phyloP scores from a whole-genome alignment of 768 basidiomycete species.

The Panaeolus cyanescens region DNA sequence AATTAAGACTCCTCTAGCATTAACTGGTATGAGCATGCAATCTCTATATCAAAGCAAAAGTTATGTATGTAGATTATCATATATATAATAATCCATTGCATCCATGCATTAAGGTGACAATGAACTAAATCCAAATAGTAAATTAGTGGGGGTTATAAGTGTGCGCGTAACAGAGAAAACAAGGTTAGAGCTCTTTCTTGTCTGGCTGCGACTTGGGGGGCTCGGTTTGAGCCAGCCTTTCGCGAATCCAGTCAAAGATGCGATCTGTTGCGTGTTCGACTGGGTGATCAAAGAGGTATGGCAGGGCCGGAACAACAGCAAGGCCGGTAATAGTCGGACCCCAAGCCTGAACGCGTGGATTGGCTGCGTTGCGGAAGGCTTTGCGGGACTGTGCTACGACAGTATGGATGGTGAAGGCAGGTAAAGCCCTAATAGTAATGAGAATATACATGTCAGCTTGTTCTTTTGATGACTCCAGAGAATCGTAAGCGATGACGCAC shows the following conservation, averaged over 20 bases:
- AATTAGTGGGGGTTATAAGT: not conserved
- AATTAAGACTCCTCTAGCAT: too few species aligned
- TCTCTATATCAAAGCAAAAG: not conserved
- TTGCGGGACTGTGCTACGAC: slow-evolving; percentile 75
- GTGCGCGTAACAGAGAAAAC: not conserved
- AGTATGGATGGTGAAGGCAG: slow-evolving; percentile 85
- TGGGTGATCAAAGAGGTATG: slow-evolving; percentile 79
- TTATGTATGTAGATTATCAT: not conserved
- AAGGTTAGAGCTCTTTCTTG: slow-evolving; percentile 30
- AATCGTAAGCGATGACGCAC: slow-evolving; percentile 37
- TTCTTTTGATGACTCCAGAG: not conserved
- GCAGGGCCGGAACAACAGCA: slow-evolving; percentile 71
- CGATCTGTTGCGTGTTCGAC: slow-evolving; percentile 71
- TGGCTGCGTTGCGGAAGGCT: slow-evolving; percentile 60
- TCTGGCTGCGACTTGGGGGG: slow-evolving; percentile 20
- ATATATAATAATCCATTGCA: slow-evolving; percentile 1
- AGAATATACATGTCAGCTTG: slow-evolving; percentile 1
- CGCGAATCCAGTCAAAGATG: slow-evolving; percentile 71
- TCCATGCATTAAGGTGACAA: not conserved
- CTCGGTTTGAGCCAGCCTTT: slow-evolving; percentile 43
- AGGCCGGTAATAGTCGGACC: slow-evolving; percentile 77
- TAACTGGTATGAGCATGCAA: too few species aligned
- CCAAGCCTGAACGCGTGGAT: slow-evolving; percentile 64
- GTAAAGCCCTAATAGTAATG: slow-evolving; percentile 59
- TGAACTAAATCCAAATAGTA: not conserved